Base-by-base conservation (phyloP, 2,329 filamentous ascomycete species). In the Epicoccum nigrum region DNA sequence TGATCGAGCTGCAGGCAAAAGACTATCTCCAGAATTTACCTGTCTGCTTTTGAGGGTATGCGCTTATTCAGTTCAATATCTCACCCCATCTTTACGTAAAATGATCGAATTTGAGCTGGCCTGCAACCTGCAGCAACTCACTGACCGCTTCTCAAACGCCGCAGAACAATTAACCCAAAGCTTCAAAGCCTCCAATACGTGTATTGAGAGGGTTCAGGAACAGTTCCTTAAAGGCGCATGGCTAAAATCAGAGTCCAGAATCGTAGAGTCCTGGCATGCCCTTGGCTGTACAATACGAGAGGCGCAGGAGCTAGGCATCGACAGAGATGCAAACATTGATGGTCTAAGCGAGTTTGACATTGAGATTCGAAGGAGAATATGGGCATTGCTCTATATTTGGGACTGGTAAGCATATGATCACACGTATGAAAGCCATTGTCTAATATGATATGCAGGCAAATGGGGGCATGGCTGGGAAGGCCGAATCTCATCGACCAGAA, bases 201-300 rank as follows among this genome's bases (percentile, higher is more conserved):
- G 77, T 3, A 60, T 81, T 6, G 63, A 70, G 28, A 76, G 80
- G 13, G 75, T 81, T 1, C 79, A 81, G 58, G 79, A 81, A 56
- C 66, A 78, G n/a, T 80, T 81, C 45, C 55, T 81, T 3, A 77
- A 73, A 17, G 73, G 75, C 2, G 69, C 71, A 17, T 81, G 78
- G 78, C 75, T 74, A 34, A 81, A 80, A 52, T 74, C 74, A 3
- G 77, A 79, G 47, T 75, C 74, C 12, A 70, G 72, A 16, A 80
- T 79, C 58, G 73, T 77, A 1, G 77, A 80, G 23, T 73, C 79
- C 0, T 81, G 79, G 79, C 78, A 81, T 67, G 63, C 74, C 2
- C 56, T 81, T 7, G 68, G 73, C 15, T 65, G 65, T 43, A 73
- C 75, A 2, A 76, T 81, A 23, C 76, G 75, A 6, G 76, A 78